Evolutionary conservation across 192 early-diverging fungal species (phyloP).

Genomic region (Powellomyces hirtus): DNA sequence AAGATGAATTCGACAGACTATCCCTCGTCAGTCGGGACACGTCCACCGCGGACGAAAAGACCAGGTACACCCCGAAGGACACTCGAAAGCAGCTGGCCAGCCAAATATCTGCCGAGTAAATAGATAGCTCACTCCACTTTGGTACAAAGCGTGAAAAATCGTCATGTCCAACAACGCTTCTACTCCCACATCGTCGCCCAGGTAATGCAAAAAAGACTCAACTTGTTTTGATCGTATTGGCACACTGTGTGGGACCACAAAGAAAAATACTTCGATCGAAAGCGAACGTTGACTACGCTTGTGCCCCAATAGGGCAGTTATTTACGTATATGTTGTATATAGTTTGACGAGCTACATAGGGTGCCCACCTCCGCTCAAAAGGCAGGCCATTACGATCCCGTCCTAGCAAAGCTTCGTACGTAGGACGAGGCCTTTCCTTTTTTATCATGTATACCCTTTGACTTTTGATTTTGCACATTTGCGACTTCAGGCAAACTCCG

Average conservation of each 20-base stretch:
- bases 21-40: constrained; percentile 8
- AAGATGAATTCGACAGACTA: constrained; percentile 17
- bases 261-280: too few species aligned
- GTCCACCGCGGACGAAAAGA: not conserved
- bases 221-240: not conserved
- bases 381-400: constrained; percentile 11
- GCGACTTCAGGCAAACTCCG: constrained; percentile 34
- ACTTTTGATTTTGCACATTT: not conserved
- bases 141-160: not conserved
- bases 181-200: constrained; percentile 16
- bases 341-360: not conserved
- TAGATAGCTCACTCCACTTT: not conserved
- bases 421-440: not conserved
- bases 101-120: not conserved
- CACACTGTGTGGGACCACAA: too few species aligned
- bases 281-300: too few species aligned
- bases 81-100: too few species aligned
- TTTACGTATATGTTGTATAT: not conserved
- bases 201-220: not conserved
- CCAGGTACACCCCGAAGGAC: not conserved
- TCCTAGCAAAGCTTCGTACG: constrained; percentile 25
- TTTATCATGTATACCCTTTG: not conserved
- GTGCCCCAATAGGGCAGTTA: too few species aligned
- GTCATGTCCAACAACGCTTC: constrained; percentile 10
- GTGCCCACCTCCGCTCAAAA: not conserved